Evolutionary conservation across 2,329 filamentous ascomycete genomes (phyloP), one percentile per base, ranked within the genome.

Genomic region (Myrmaecium sp.): DNA sequence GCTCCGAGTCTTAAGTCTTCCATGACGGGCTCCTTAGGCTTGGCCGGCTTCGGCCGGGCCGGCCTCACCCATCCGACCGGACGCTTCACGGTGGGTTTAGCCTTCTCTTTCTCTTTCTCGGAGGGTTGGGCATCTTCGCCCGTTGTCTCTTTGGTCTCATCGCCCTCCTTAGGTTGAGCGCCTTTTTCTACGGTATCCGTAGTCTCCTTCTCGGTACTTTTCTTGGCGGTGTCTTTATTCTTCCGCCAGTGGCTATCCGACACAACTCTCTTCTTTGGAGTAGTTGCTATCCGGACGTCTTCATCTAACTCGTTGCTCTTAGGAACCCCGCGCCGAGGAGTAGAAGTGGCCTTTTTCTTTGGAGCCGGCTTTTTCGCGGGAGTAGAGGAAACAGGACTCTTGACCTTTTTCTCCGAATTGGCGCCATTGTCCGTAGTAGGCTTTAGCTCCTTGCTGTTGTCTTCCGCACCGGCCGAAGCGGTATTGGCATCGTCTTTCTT

Each of bases 211-310:
- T n/a, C n/a, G n/a, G n/a, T n/a, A 7, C 34, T 29, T 11, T 48
- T 44, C 21, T 52, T 51, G 4, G 45, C 43, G 16, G 46, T 44
- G 4, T 47, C 45, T 30, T 43, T 42, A 43, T 71, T 74, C 53
- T 70, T 70, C 31, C 50, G 49, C 79, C 86, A 95, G 54, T 93
- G 80, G 29, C 79, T 77, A 54, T 95, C 86, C 47, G 84, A 94
- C 33, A 94, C 71, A 28, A 95, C 81, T 35, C 84, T 71, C 62
- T 92, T 94, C 55, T 81, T 83, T 10, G 86, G 86, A 23, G 80
- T 69, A 26, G 61, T 70, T 45, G 53, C 62, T 39, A 53, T 57
- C 44, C 45, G 58, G 33, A 49, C 49, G 6, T 62, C 58, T 8
- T 52, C 46, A 26, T 58, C 49, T 23, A 58, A 40, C 30, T 54